phyloP scores from a whole-genome alignment of 2,329 filamentous ascomycete genomes.

The Aspergillus persii region DNA sequence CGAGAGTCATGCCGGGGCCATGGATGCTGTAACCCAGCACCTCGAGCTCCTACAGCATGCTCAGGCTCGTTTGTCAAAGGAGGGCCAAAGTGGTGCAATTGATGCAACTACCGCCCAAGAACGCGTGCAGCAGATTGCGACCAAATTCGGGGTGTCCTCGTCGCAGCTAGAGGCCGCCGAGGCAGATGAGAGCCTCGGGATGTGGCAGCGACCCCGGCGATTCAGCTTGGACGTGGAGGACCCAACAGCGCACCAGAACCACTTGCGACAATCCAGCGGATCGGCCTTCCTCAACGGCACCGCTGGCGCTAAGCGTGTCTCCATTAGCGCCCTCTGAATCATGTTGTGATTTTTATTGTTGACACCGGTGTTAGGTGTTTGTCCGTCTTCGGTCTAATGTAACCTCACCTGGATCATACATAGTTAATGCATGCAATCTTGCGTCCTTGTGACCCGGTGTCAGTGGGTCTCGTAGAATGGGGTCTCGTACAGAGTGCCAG shows the following conservation, averaged over 20 bases:
- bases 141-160: conserved; percentile 27
- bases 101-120: conserved; percentile 24
- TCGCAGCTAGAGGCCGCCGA: conserved; percentile 21
- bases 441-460: too few species aligned
- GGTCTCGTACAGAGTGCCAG: too few species aligned
- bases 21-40: conserved; percentile 29
- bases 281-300: conserved; percentile 27
- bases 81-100: conserved; percentile 15
- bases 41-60: conserved; percentile 31
- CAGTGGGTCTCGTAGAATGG: too few species aligned
- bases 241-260: conserved; percentile 27
- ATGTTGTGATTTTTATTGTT: too few species aligned
- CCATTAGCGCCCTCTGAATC: conserved; percentile 19
- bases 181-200: conserved; percentile 25
- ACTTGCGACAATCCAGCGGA: conserved; percentile 30
- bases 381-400: too few species aligned
- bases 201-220: conserved; percentile 33
- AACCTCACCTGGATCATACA: neutral
- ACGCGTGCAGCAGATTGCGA: conserved; percentile 25
- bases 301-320: conserved; percentile 23
- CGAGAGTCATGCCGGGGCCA: conserved; percentile 16
- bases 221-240: conserved; percentile 35
- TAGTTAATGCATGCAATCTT: neutral
- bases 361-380: too few species aligned
- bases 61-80: conserved; percentile 23